Conservation (phyloP, 2,329 filamentous ascomycete genomes). For the Thelonectria olida region DNA sequence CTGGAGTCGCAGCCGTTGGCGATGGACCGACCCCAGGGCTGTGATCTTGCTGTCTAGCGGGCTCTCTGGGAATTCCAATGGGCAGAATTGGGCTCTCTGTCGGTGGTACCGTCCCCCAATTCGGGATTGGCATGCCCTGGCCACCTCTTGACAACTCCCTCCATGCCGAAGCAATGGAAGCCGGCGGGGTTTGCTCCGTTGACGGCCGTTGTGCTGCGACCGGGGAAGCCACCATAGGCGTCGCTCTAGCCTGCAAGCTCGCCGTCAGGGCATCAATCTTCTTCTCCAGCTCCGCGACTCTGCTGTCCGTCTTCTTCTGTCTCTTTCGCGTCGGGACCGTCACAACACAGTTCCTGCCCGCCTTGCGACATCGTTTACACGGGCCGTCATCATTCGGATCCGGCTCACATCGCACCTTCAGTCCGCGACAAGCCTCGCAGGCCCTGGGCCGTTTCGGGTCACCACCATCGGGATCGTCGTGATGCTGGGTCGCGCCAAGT, state of each 20-base stretch:
- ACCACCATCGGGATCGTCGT: conserved; percentile 35
- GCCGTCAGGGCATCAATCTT: conserved; percentile 91
- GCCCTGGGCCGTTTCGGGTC: conserved; percentile 75
- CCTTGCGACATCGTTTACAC: conserved; percentile 82
- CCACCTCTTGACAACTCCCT: conserved; percentile 20
- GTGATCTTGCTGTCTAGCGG: conserved; percentile 23
- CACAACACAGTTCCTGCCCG: conserved; percentile 78
- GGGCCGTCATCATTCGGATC: conserved; percentile 71
- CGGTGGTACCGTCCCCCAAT: conserved; percentile 30
- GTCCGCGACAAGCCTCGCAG: conserved; percentile 78
- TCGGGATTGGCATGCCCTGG: conserved; percentile 5
- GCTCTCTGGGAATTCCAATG: conserved; percentile 18
- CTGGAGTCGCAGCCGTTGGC: conserved; percentile 15
- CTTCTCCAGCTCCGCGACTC: conserved; percentile 89
- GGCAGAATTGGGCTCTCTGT: conserved; percentile 24
- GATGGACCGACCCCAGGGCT: conserved; percentile 16
- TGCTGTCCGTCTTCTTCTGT: conserved; percentile 90
- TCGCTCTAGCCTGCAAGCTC: conserved; percentile 70
- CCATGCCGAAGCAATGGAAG: conserved; percentile 21
- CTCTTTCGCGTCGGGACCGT: conserved; percentile 80
- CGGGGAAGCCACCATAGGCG: conserved; percentile 23
- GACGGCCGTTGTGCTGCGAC: conserved; percentile 15
- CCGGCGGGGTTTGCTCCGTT: neutral
- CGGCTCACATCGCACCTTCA: conserved; percentile 88
- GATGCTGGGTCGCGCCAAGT: conserved; percentile 30